Conservation (phyloP, 768 basidiomycete species). For the Fomitopsis serialis region DNA sequence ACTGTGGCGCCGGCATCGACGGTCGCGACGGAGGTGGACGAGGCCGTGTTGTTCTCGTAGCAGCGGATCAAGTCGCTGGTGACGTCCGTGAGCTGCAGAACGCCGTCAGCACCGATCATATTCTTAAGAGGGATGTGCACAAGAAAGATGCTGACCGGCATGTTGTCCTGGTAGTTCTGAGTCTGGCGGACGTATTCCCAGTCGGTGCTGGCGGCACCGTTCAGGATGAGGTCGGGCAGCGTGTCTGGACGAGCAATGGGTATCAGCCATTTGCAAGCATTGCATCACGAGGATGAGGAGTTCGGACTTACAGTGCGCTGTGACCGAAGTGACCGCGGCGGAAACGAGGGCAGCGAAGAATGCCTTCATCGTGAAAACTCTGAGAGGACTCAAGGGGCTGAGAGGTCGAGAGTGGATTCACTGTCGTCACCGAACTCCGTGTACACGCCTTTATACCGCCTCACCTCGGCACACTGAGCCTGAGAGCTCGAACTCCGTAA, state of each 20-base stretch:
- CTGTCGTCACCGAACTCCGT: neutral
- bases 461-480: no score
- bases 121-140: no score
- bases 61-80: conserved; percentile 26
- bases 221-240: conserved; percentile 25
- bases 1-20: conserved; percentile 23
- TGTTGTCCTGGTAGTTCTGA: conserved; percentile 26
- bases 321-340: conserved; percentile 12
- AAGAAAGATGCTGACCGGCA: conserved; percentile 14
- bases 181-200: conserved; percentile 28
- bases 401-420: neutral
- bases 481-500: no score
- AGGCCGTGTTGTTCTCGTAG: conserved; percentile 25
- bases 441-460: neutral
- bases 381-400: neutral
- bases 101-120: neutral
- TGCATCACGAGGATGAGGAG: no score
- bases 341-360: conserved; percentile 13
- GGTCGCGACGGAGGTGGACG: conserved; percentile 17
- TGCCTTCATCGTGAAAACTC: conserved; percentile 14
- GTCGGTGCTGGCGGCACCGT: conserved; percentile 19
- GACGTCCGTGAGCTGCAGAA: conserved; percentile 23
- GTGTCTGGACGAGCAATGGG: conserved; percentile 16
- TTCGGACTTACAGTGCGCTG: conserved; percentile 20
- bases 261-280: neutral